These are phyloP conservation scores for Chaetoceros muelleri DNA, from an alignment of 108 stramenopile genomes.

Conservation along the genomic window DNA sequence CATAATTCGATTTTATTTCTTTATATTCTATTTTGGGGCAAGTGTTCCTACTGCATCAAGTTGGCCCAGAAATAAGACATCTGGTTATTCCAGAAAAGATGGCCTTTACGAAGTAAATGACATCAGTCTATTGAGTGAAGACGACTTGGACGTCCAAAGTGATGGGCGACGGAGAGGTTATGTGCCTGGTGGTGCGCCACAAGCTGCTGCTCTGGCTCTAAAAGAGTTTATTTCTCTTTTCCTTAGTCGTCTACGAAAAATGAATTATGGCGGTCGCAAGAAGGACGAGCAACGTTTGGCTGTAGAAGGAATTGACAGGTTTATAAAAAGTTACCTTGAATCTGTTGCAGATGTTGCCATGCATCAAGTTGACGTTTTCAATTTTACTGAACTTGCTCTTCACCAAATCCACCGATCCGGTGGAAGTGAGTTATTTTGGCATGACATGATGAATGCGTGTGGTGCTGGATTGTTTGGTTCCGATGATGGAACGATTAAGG, in stretches of 20 bases:
- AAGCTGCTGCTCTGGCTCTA: constrained; percentile 55
- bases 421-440: constrained; percentile 82
- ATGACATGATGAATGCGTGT: constrained; percentile 78
- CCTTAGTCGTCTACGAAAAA: constrained; percentile 18
- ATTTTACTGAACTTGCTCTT: constrained; percentile 67
- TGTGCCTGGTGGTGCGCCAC: constrained; percentile 62
- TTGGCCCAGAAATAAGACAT: constrained; percentile 2
- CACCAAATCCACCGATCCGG: constrained; percentile 77
- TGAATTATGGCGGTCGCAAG: background rate
- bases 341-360: constrained; percentile 43
- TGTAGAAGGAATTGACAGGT: background rate
- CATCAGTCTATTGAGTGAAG: constrained; percentile 13
- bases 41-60: constrained; percentile 33
- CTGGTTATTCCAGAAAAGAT: background rate
- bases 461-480: constrained; percentile 57
- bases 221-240: constrained; percentile 47
- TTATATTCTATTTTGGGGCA: constrained; percentile 80
- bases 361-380: constrained; percentile 50
- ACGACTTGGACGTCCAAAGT: constrained; percentile 3
- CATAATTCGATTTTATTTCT: constrained; percentile 66
- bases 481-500: constrained; percentile 16
- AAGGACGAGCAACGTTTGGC: background rate
- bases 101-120: constrained; percentile 8
- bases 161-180: constrained; percentile 11
- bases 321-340: constrained; percentile 20